Base-by-base conservation (phyloP, 257 asterid species). In the Salvia miltiorrhiza region DNA sequence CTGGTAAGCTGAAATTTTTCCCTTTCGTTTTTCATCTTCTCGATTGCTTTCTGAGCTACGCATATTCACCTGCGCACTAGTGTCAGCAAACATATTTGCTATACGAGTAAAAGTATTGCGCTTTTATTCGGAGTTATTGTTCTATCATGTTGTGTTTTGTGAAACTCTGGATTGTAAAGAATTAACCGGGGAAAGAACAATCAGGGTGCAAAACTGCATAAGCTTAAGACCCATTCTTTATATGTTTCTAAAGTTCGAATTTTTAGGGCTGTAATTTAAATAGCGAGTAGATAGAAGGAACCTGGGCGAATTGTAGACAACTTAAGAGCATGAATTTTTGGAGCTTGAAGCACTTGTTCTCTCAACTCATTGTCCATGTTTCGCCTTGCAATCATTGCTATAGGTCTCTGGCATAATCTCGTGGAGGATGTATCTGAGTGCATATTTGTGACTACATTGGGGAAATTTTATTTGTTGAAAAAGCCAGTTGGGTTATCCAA, bases 1-100 rank as follows among this genome's bases (percentile, higher is more conserved):
- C 69, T 41, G 78, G 78, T 73, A 26, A 11, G 57, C 43, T 55
- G 45, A 66, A n/a, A 4, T 50, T 12, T 10, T 26, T n/a, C 20
- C n/a, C 67, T 32, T 13, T 60, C 6, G 7, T 1, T 23, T 43
- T 26, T 3, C 32, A 11, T 33, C 44, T 12, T 13, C 12, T 58
- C 21, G 2, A 8, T 49, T 47, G 24, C 32, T 17, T 0, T 3
- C 17, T 12, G 5, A 32, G 4, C 21, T 59, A 6, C 45, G 9
- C 64, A 8, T 20, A 14, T 48, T 21, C 24, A 17, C 33, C 50
- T 21, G 49, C 43, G 47, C 50, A 19, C 4, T 8, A 45, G 11
- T 23, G 13, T 56, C 47, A 11, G 9, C 28, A 2, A 6, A 26
- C 35, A 4, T 17, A 13, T 9, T 52, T 17, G 1, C 30, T 9